Percentiles rank a stretch among this genome's conserved stretches.
These are phyloP conservation scores for Podaxis pistillaris DNA, from an alignment of 768 basidiomycete genomes.

Conservation along the genomic window DNA sequence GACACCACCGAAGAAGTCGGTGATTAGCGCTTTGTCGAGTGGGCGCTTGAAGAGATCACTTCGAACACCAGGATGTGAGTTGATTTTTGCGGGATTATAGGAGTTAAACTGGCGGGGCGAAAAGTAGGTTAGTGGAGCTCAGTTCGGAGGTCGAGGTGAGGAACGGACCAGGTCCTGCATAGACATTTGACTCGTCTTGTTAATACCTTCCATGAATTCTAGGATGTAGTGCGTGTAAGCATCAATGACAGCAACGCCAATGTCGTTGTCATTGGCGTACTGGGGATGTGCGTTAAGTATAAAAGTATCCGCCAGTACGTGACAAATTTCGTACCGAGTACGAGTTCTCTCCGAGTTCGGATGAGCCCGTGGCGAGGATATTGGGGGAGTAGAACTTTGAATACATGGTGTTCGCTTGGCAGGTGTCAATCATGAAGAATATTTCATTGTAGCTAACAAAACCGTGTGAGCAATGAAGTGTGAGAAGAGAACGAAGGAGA, in stretches of 20 bases:
- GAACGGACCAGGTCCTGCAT: slow-evolving; percentile 77
- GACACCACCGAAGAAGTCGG: slow-evolving; percentile 90
- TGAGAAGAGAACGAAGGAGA: neutral
- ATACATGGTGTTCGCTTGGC: slow-evolving; percentile 96
- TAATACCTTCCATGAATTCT: slow-evolving; percentile 87
- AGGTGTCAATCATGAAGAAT: slow-evolving; percentile 98
- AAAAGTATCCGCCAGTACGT: neutral
- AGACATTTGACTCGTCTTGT: slow-evolving; percentile 82
- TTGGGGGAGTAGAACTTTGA: slow-evolving; percentile 92
- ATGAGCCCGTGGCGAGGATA: slow-evolving; percentile 88
- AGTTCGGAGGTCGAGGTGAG: neutral
- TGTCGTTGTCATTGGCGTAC: slow-evolving; percentile 92
- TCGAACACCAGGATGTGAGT: slow-evolving; percentile 88
- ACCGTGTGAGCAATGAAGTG: neutral
- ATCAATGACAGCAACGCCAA: slow-evolving; percentile 96
- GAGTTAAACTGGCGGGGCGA: slow-evolving; percentile 63
- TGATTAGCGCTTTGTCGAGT: slow-evolving; percentile 61
- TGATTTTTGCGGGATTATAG: slow-evolving; percentile 72
- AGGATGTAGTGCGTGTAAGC: slow-evolving; percentile 91
- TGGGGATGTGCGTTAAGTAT: slow-evolving; percentile 27
- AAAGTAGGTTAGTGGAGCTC: neutral
- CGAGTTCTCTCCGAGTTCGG: slow-evolving; percentile 81
- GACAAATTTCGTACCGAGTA: slow-evolving; percentile 68
- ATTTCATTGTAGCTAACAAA: slow-evolving; percentile 83
- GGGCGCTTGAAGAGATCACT: slow-evolving; percentile 74